Evolutionary conservation across 768 basidiomycete species (phyloP), one percentile per base, ranked within the genome.

Genomic region (Lactarius vividus): DNA sequence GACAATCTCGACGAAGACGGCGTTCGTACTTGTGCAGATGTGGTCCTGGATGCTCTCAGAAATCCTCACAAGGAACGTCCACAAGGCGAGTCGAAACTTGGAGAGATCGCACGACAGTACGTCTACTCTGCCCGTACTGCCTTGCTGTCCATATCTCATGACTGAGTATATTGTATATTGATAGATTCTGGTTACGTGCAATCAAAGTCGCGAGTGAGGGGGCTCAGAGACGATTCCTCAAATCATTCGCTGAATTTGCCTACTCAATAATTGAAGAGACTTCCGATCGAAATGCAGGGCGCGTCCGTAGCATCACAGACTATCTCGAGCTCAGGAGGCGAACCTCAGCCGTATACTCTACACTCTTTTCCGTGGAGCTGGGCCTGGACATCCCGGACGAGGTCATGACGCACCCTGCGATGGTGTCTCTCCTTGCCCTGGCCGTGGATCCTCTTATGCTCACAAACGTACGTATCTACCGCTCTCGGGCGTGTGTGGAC

Each of bases 221-320:
- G 3, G 39, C 66, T 44, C 57, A 55, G 62, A 59, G 66, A 44
- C 74, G 77, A 16, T 76, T 78, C 70, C 69, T 75, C 57, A 72
- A 70, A 26, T 70, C 72, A 40, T 70, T 77, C 61, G 70, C 68
- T 15, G 63, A 60, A 39, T 78, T 72, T 63, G 72, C 75, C 59
- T 65, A 73, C 40, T 75, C 76, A 11, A 70, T 76, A 59, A 70
- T 71, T 61, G 70, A 74, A 23, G 74, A 78, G 71, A 74, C 75
- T 23, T 60, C 62, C 29, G 73, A 76, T 59, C 71, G 74, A n/a
- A 20, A n/a, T 3, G 20, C 9, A 10, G n/a, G 44, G 20, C 44
- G 44, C n/a, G 10, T 46, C 44, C 44, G 37, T 15, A 15, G 15
- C 4, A 39, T 39, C 37, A 16, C 13, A 39, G 37, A 39, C 4